Base-by-base conservation (phyloP, 2,329 filamentous ascomycete genomes). In the Fusarium albidum region DNA sequence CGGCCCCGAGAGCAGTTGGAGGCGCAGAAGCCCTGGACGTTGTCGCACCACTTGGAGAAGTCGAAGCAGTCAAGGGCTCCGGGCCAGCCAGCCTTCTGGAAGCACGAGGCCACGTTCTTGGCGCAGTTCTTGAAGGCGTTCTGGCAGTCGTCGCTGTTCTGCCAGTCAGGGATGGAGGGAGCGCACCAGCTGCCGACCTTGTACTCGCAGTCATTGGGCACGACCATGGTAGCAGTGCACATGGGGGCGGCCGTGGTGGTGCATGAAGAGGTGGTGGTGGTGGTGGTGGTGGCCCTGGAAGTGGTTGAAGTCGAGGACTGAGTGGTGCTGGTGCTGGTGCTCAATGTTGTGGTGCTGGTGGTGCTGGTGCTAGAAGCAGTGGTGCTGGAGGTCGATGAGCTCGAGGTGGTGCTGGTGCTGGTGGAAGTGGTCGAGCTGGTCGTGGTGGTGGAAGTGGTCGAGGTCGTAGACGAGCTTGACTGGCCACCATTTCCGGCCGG, bases 131-230 rank as follows among this genome's bases (percentile, higher is more conserved):
- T 75, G 58, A 73, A 74, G 17, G 78, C 75, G 9, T 58, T 60
- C 42, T 70, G 63, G 68, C 82, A 85, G 38, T 69, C 68, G 34
- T 65, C 55, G 49, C 71, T 57, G 64, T 82, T 73, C 33, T 68
- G 66, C 71, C 77, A 85, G 59, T 77, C 70, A 18, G 81, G 81
- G 11, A 84, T 67, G 12, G 79, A 74, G 38, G 73, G 74, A 31
- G 76, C 76, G 65, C 80, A 83, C 81, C 82, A 85, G 55, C 75
- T 77, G 40, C 82, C 82, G 58, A 78, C 79, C 59, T 77, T 72
- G 69, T 82, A 84, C 66, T 84, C 82, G 69, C 82, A 84, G 26
- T 70, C 73, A 40, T 79, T 69, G 9, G 79, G 76, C 18, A 76
- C 67, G 10, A 76, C 73, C 18, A 72, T 68, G 18, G 79, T 82